A percentile compares a stretch with the other conserved stretches of the same genome.
These are phyloP conservation scores for Sinapis alba DNA, from an alignment of 441 rosid genomes.

Conservation along the genomic window DNA sequence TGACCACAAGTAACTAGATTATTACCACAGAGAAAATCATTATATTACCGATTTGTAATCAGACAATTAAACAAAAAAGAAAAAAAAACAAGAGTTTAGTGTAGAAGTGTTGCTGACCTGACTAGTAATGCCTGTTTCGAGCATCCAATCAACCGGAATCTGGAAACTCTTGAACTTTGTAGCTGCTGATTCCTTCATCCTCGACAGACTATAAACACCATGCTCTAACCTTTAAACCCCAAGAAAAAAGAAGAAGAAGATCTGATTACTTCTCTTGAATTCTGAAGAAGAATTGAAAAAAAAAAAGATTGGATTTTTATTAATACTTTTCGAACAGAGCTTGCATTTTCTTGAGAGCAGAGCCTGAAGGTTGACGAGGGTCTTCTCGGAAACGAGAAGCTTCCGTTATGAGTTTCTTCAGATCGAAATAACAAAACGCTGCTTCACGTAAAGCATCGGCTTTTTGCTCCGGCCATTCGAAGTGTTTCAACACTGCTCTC, in stretches of 20 bases:
- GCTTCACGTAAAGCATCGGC: conserved; percentile 92
- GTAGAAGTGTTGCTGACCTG: conserved; percentile 64
- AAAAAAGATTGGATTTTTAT: background rate
- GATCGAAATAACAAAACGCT: conserved; percentile 84
- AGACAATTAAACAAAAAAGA: background rate
- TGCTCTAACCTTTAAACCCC: conserved; percentile 66
- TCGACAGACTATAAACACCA: conserved; percentile 78
- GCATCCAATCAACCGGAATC: conserved; percentile 92
- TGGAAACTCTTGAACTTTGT: conserved; percentile 63
- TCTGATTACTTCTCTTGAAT: background rate
- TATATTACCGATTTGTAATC: background rate
- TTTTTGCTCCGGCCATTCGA: conserved; percentile 93
- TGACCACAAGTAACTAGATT: background rate
- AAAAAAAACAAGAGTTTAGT: background rate
- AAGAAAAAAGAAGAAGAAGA: background rate
- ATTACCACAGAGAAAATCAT: too few relatives aligned
- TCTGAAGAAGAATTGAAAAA: background rate
- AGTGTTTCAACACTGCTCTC: conserved; percentile 91
- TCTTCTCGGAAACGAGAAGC: conserved; percentile 69
- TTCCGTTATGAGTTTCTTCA: conserved; percentile 77
- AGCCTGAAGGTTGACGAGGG: conserved; percentile 60
- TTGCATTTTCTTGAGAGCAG: conserved; percentile 89
- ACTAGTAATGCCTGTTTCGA: conserved; percentile 78
- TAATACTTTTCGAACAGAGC: conserved; percentile 77
- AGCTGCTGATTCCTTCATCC: conserved; percentile 85